These are phyloP conservation scores for Bothriochloa decipiens DNA, from an alignment of 176 grass and related monocot species.

Conservation along the genomic window DNA sequence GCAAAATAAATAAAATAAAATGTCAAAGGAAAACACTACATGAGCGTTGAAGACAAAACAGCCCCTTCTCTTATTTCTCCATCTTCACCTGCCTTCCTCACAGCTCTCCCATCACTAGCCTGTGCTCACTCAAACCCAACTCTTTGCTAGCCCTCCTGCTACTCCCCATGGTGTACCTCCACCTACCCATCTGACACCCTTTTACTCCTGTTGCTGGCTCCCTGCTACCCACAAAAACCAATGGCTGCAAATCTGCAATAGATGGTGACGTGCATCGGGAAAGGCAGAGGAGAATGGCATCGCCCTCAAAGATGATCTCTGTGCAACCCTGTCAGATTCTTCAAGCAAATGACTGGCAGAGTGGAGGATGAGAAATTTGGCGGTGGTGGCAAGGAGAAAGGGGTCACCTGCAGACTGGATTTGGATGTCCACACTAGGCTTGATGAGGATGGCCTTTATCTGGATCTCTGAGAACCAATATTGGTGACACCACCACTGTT, in stretches of 20 bases:
- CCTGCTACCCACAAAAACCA: neutral
- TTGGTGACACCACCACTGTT: no score
- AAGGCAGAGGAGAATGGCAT: neutral
- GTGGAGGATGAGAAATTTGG: neutral
- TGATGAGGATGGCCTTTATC: no score
- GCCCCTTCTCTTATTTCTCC: neutral
- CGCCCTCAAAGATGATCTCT: neutral
- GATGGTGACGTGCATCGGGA: neutral
- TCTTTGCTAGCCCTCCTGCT: neutral
- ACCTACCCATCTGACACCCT: neutral
- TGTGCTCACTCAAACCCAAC: neutral
- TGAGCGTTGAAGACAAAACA: neutral
- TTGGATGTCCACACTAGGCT: no score
- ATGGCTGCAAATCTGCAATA: no score
- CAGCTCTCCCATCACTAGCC: neutral
- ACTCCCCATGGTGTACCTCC: neutral
- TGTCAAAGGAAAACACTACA: neutral
- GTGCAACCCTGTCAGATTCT: neutral
- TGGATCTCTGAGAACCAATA: no score
- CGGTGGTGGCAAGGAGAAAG: no score
- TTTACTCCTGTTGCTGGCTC: neutral
- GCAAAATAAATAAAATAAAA: neutral
- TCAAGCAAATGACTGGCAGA: neutral
- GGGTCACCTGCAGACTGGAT: no score
- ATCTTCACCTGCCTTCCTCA: neutral